phyloP scores from a whole-genome alignment of 2,329 filamentous ascomycete species.

The Trichoderma pleuroti region DNA sequence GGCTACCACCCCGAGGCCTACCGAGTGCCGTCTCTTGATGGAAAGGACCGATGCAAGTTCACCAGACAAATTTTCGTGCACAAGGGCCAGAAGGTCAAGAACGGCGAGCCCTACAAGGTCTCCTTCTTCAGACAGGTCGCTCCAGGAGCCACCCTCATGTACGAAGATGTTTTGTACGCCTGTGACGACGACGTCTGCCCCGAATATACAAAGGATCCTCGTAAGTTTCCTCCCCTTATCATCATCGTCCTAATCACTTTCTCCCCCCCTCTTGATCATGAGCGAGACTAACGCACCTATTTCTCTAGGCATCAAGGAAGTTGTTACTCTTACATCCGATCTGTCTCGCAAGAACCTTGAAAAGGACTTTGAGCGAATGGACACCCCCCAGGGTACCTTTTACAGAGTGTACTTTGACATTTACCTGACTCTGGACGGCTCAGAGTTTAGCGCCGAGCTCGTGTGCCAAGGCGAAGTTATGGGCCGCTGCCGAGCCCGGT shows the following conservation, averaged over 20 bases:
- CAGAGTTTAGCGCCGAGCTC: conserved; percentile 95
- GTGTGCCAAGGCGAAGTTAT: conserved; percentile 99
- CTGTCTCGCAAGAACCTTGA: conserved; percentile 97
- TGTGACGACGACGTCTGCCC: conserved; percentile 98
- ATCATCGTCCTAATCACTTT: background rate
- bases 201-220: conserved; percentile 98
- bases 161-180: conserved; percentile 95
- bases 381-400: conserved; percentile 94
- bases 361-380: conserved; percentile 99
- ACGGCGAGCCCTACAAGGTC: conserved; percentile 97
- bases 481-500: conserved; percentile 91
- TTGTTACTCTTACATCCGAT: conserved; percentile 95
- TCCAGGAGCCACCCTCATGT: conserved; percentile 96
- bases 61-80: conserved; percentile 98
- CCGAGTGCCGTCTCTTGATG: conserved; percentile 91
- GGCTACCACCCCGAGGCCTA: conserved; percentile 98
- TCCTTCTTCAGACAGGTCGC: conserved; percentile 98
- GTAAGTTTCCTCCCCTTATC: conserved; percentile 58
- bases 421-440: conserved; percentile 92
- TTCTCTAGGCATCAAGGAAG: conserved; percentile 86
- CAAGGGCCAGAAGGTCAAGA: conserved; percentile 98
- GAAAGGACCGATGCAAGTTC: conserved; percentile 98
- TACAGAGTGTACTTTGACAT: conserved; percentile 79
- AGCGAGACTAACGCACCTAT: conserved; percentile 8
- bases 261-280: background rate